Evolutionary conservation across 2,329 filamentous ascomycete species (phyloP), one percentile per base, ranked within the genome.

Genomic region (Phyllachora maydis): DNA sequence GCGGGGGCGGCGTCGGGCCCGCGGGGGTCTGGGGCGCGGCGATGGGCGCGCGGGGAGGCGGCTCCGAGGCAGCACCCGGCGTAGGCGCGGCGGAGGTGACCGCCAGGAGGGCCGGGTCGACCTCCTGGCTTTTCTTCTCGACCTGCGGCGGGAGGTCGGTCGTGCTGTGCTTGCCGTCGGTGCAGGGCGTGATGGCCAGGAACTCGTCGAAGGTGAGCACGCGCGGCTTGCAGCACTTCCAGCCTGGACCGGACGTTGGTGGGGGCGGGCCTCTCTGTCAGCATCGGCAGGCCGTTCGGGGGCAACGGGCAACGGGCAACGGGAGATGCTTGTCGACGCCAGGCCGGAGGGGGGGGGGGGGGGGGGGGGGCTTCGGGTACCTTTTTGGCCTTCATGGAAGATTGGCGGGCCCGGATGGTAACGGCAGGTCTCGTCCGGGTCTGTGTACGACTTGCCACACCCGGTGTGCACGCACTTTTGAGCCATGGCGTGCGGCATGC

Each of bases 171-270:
- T 73, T 83, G 40, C 88, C 88, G 8, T 72, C 77, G 14, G 88
- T 92, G 60, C 88, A 98, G 18, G 88, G 85, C 23, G 77, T 59
- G 38, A 98, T 95, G 30, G 59, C 49, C 49, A 98, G 78, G 59
- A 98, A 98, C 53, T 98, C 88, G 52, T 98, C 88, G 46, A 98
- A 98, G 29, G 82, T 93, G 38, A 98, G 60, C 38, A 95, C 82
- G 41, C 88, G 76, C 27, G 83, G 75, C 54, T 93, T 95, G 65
- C 88, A 98, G 59, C 88, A 98, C 56, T 91, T 90, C 85, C 88
- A 95, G 43, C 88, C 85, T 93, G 40, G 21, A 8, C 10, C 10
- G 14, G 15, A 21, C 9, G 21, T 26, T 15, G 14, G 18, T 11
- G 11, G 15, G 13, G n/a, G n/a, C n/a, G n/a, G n/a, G n/a, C n/a